A percentile compares a stretch with the other conserved stretches of the same genome.
Conservation (phyloP, 805 yeast species). For the Candida wancherniae region DNA sequence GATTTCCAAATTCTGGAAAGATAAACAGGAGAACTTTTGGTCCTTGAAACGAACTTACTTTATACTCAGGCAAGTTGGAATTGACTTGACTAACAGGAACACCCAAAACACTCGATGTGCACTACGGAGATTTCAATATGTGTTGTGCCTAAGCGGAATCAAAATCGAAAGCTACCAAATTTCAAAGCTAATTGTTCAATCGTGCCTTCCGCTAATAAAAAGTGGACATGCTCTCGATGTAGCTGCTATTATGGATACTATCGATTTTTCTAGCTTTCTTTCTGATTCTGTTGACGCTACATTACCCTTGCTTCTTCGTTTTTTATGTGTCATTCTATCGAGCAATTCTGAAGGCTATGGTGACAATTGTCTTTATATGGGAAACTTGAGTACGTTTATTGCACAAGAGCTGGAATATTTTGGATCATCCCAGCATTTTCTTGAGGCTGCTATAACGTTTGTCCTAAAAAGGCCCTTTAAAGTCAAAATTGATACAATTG, state of each 20-base stretch:
- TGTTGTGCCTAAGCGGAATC: constrained; percentile 6
- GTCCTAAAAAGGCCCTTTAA: background rate
- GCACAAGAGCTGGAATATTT: background rate
- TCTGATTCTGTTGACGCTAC: background rate
- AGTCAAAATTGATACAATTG: constrained; percentile 1
- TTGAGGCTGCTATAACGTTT: background rate
- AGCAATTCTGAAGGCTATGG: no score
- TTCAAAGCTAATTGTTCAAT: constrained; percentile 1
- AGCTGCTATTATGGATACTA: constrained; percentile 11
- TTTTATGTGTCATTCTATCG: no score
- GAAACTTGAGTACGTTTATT: background rate
- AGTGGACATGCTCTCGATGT: constrained; percentile 4
- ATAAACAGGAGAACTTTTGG: constrained; percentile 28
- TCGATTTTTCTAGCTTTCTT: constrained; percentile 5
- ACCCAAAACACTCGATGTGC: background rate
- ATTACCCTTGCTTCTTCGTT: constrained; percentile 3
- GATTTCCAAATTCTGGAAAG: constrained; percentile 19
- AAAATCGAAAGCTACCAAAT: constrained; percentile 1
- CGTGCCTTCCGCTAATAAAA: constrained; percentile 4
- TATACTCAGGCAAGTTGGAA: constrained; percentile 25
- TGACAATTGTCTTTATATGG: constrained; percentile 1
- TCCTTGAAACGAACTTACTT: constrained; percentile 29
- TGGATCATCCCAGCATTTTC: constrained; percentile 1
- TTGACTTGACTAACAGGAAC: background rate
- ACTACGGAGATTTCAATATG: constrained; percentile 7